phyloP scores from a whole-genome alignment of 768 basidiomycete genomes.

The Pleurotus citrinopileatus region DNA sequence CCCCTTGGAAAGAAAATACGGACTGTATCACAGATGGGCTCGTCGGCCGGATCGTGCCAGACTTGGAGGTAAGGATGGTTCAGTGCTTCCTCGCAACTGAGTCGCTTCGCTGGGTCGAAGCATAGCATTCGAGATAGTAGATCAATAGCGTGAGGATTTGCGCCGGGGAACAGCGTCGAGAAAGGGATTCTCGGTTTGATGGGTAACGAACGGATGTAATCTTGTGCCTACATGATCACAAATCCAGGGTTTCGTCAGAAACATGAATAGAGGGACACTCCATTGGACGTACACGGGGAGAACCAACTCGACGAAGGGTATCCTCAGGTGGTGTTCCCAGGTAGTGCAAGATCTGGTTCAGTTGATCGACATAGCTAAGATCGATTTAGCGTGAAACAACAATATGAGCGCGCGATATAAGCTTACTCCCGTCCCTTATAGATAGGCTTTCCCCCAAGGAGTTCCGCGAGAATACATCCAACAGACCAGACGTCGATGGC shows the following conservation, averaged over 20 bases:
- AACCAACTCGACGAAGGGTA: slow-evolving; percentile 93
- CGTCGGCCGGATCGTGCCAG: slow-evolving; percentile 97
- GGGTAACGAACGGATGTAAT: slow-evolving; percentile 96
- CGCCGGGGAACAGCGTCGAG: slow-evolving; percentile 87
- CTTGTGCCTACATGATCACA: slow-evolving; percentile 67
- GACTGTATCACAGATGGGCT: slow-evolving; percentile 81
- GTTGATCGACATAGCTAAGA: slow-evolving; percentile 90
- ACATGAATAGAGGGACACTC: slow-evolving; percentile 29
- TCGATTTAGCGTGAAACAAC: slow-evolving; percentile 10
- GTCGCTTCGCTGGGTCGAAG: slow-evolving; percentile 95
- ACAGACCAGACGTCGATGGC: slow-evolving; percentile 96
- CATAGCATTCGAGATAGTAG: slow-evolving; percentile 87
- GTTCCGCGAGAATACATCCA: slow-evolving; percentile 92
- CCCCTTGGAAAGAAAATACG: background rate
- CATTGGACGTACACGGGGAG: slow-evolving; percentile 93
- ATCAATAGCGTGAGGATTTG: slow-evolving; percentile 93
- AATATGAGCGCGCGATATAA: background rate
- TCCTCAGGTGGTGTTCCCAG: slow-evolving; percentile 98
- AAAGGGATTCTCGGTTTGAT: slow-evolving; percentile 96
- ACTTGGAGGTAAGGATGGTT: slow-evolving; percentile 94
- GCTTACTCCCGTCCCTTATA: slow-evolving; percentile 96
- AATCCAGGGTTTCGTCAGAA: no score
- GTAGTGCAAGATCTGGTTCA: slow-evolving; percentile 97
- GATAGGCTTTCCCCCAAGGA: slow-evolving; percentile 91
- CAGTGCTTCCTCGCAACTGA: slow-evolving; percentile 93